A percentile compares a stretch with the other conserved stretches of the same genome.
phyloP scores from a whole-genome alignment of 495 filamentous ascomycete species.

The Aspergillus heteromorphus region DNA sequence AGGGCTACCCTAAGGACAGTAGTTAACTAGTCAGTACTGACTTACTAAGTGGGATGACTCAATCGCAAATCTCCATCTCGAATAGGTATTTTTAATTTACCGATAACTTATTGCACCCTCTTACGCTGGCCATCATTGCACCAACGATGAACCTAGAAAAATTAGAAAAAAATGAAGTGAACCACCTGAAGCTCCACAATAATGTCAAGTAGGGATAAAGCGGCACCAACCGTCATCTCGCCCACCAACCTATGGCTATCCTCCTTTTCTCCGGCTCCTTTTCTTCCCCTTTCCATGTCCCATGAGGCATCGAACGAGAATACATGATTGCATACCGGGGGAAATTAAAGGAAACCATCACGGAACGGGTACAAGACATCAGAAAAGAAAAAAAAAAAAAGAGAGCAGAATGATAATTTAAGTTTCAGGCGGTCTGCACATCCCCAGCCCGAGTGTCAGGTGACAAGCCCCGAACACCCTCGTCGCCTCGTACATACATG shows the following conservation, averaged over 20 bases:
- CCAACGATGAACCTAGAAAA: constrained; percentile 2
- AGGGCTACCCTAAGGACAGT: neutral
- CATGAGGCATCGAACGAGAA: neutral
- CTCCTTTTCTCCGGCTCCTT: neutral
- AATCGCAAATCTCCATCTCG: neutral
- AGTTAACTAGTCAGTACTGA: neutral
- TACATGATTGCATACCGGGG: neutral
- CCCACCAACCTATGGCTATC: neutral
- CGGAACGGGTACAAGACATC: neutral
- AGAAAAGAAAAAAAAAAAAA: neutral
- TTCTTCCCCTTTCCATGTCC: neutral
- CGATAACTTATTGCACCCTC: neutral
- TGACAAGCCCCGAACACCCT: constrained; percentile 3
- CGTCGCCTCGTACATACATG: no score
- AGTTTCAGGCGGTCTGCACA: neutral
- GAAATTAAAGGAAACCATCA: neutral
- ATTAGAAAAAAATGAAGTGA: no score
- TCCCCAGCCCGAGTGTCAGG: constrained; percentile 1
- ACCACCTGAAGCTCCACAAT: constrained; percentile 10
- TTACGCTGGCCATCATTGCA: neutral
- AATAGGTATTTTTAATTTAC: constrained; percentile 1
- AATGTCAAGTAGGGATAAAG: constrained; percentile 10
- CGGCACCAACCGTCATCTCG: constrained; percentile 5
- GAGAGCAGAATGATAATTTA: neutral
- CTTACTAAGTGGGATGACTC: neutral